Conservation (phyloP, 2,329 filamentous ascomycete genomes). For the Lachnellula subtilissima region DNA sequence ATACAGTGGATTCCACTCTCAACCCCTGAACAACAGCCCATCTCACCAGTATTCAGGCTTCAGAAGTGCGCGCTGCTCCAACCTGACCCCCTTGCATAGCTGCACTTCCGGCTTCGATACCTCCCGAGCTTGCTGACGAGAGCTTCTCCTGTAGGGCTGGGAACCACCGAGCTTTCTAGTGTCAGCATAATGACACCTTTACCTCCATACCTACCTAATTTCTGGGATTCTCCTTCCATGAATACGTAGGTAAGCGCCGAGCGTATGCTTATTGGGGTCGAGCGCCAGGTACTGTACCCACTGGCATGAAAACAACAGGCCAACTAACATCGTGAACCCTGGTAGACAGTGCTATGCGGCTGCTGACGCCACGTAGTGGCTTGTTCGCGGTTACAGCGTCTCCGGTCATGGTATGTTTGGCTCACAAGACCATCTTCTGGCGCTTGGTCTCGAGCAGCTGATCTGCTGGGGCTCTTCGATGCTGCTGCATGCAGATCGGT, state of each 20-base stretch:
- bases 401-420: constrained; percentile 8
- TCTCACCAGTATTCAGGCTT: too few relatives aligned
- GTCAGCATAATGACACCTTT: too few relatives aligned
- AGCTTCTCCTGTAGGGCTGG: background rate
- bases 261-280: too few relatives aligned
- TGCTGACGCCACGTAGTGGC: background rate
- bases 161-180: too few relatives aligned
- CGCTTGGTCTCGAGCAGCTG: too few relatives aligned
- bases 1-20: too few relatives aligned
- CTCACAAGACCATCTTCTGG: background rate
- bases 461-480: background rate
- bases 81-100: background rate
- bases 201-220: too few relatives aligned
- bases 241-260: too few relatives aligned
- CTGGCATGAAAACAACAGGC: background rate
- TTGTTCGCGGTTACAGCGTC: background rate
- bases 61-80: too few relatives aligned
- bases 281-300: background rate
- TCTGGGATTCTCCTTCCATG: too few relatives aligned
- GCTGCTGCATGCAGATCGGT: background rate
- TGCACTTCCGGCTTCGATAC: background rate
- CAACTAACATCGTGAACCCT: too few relatives aligned
- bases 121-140: background rate
- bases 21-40: too few relatives aligned
- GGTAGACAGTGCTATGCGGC: background rate